phyloP scores from a whole-genome alignment of 2,329 filamentous ascomycete genomes.

The Diaporthe destruens region DNA sequence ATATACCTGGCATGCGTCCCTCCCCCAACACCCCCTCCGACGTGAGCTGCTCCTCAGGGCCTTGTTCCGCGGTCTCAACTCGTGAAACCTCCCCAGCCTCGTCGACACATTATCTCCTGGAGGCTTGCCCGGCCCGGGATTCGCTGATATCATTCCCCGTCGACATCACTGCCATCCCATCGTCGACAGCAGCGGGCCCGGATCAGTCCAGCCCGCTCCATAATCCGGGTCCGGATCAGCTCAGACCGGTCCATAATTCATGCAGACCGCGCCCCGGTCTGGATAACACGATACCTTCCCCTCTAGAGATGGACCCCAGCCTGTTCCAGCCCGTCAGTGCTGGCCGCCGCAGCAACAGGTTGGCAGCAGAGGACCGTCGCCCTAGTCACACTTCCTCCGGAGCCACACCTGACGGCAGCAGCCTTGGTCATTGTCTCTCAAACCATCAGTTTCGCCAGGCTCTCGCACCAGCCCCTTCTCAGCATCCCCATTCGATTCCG shows the following conservation, averaged over 20 bases:
- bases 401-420: background rate
- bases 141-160: background rate
- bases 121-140: background rate
- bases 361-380: background rate
- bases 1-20: background rate
- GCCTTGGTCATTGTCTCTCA: constrained; percentile 14
- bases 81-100: constrained; percentile 40
- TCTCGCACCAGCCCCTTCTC: background rate
- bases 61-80: constrained; percentile 35
- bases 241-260: background rate
- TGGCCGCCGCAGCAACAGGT: background rate
- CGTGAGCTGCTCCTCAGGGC: constrained; percentile 29
- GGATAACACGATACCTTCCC: background rate
- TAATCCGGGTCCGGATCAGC: constrained; percentile 1
- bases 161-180: background rate
- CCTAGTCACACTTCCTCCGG: constrained; percentile 23
- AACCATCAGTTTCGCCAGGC: background rate
- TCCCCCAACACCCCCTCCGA: constrained; percentile 28
- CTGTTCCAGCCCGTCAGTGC: constrained; percentile 6
- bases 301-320: constrained; percentile 17
- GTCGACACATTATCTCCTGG: constrained; percentile 30
- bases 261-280: constrained; percentile 15
- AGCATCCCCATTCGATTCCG: background rate
- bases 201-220: constrained; percentile 1
- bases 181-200: background rate